Base-by-base conservation (phyloP, 129 eudicot species). In the Flaveria trinervia region DNA sequence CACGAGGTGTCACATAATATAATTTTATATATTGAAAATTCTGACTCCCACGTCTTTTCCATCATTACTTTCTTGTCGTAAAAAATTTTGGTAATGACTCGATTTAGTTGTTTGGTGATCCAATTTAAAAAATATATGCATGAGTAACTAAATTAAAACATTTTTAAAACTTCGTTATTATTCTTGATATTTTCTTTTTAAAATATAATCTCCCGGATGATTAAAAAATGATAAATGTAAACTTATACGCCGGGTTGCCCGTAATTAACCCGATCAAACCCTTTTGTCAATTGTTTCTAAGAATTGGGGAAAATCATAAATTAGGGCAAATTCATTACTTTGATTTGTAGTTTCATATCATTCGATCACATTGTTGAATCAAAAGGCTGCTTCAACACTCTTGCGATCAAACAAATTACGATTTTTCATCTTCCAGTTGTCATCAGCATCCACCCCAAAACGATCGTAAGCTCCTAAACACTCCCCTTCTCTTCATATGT, bases 381-480 rank as follows among this genome's bases (percentile, higher is more conserved):
- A 48, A 23, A 28, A 26, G 7, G 14, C 46, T 26, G 20, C 49
- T 66, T 18, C 65, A 25, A 60, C 41, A 0, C 25, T 2, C 67
- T 0, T 57, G 33, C 65, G 22, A 59, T 59, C 2, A 22, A 59
- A 59, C 65, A 22, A 59, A 36, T 36, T 28, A 15, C n/a, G 48
- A 60, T 64, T 75, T 33, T 18, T 75, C 72, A 5, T 10, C 61
- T 30, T 64, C 72, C 72, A 49, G 49, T 15, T n/a, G 70, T 25
- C 15, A 70, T 25, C 70, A 74, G 46, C 25, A 25, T 36, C 68
- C 45, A 1, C 5, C 55, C 60, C 20, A 43, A 43, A 45, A 26
- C 78, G 4, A 74, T 23, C 62, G 65, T 30, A 64, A 62, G 79
- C 62, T 65, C 52, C 65, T 56, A 56, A 30, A 7, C 3, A 70